phyloP scores from a whole-genome alignment of 2,329 filamentous ascomycete species.

The Clonostachys solani region DNA sequence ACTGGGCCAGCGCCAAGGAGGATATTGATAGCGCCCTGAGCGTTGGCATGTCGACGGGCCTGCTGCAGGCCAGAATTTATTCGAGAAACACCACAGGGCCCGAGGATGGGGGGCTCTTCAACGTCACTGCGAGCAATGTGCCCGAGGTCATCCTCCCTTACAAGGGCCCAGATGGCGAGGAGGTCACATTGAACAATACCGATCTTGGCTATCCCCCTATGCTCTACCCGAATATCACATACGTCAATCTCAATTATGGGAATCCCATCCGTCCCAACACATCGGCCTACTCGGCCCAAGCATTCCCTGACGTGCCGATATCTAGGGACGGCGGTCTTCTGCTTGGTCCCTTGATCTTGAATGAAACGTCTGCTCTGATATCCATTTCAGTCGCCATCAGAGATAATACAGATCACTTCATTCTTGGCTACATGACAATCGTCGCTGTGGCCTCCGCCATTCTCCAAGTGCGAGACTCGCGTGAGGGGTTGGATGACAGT shows the following conservation, averaged over 20 bases:
- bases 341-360: slow-evolving; percentile 70
- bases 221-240: slow-evolving; percentile 78
- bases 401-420: slow-evolving; percentile 52
- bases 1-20: slow-evolving; percentile 56
- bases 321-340: slow-evolving; percentile 57
- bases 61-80: slow-evolving; percentile 72
- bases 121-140: slow-evolving; percentile 50
- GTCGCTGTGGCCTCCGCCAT: slow-evolving; percentile 66
- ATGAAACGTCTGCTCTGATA: slow-evolving; percentile 68
- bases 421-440: slow-evolving; percentile 81
- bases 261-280: slow-evolving; percentile 35
- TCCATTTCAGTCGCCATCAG: slow-evolving; percentile 80
- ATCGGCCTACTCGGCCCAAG: slow-evolving; percentile 37
- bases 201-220: slow-evolving; percentile 64
- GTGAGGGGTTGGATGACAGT: slow-evolving; percentile 66
- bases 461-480: slow-evolving; percentile 54
- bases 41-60: slow-evolving; percentile 48
- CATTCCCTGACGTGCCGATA: slow-evolving; percentile 46
- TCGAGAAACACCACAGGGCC: slow-evolving; percentile 60
- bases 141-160: slow-evolving; percentile 60
- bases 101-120: slow-evolving; percentile 51
- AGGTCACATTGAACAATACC: slow-evolving; percentile 56
- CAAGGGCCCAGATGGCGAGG: slow-evolving; percentile 45
- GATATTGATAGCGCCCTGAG: slow-evolving; percentile 71
- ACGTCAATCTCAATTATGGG: slow-evolving; percentile 37